Base-by-base conservation (phyloP, 169 alveolate species). In the Eimeria sp. region DNA sequence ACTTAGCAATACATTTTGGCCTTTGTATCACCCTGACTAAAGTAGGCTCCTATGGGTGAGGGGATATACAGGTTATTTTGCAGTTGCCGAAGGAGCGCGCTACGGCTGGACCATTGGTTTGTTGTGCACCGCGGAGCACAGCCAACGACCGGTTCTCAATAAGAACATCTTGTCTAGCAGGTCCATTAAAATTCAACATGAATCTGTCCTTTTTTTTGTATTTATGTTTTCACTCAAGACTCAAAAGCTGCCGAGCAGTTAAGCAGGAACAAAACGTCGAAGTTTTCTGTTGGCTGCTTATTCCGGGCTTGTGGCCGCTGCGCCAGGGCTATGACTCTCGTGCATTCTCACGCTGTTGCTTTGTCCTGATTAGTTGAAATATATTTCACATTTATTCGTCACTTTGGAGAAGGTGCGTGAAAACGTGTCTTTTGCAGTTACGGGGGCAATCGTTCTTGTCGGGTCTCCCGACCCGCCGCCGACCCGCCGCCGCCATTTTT, bases 91-190 rank as follows among this genome's bases (percentile, higher is more conserved):
- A 37, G 16, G 33, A 74, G 30, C 56, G 37, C 83, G 30, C 56
- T 40, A 33, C 43, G 58, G 56, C n/a, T 74, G 83, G 83, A 74
- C 83, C 83, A 74, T 3, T 74, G 83, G 83, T 74, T 71, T 71
- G 83, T 74, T 6, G 23, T 40, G 6, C 83, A 40, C 33, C 83
- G 83, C 83, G 40, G 83, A 58, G 49, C 56, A 16, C 83, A 40
- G 83, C 11, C 56, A 40, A 13, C 83, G 9, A 4, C 9, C 46
- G 58, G 83, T 30, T 74, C 30, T 74, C 33, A 74, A 40, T 18
- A 9, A 14, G 83, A 40, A 18, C 4, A 18, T 9, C 13, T 6
- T 23, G 83, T 40, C 83, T 74, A 40, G 16, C 8, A 4, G 0
- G 33, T 9, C 54, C 18, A 40, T 16, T 0, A 20, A 33, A 16